phyloP scores from a whole-genome alignment of 345 rosid genomes.

The Physaria fendleri region DNA sequence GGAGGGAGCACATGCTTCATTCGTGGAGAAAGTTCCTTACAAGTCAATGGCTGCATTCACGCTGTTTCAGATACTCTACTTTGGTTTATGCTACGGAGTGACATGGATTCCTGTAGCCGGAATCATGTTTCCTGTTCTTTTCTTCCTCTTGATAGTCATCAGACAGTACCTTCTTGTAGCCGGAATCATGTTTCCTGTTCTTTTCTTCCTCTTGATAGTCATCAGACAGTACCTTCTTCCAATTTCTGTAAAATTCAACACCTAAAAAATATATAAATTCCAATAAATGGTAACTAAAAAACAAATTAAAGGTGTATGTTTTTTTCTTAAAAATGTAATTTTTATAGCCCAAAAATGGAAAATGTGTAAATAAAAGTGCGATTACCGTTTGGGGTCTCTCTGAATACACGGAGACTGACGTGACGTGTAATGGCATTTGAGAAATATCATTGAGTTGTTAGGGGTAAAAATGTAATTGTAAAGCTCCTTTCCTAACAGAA shows the following conservation, averaged over 20 bases:
- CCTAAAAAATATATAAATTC: too few relatives aligned
- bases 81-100: slow-evolving; percentile 58
- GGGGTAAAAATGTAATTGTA: slow-evolving; percentile 28
- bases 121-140: slow-evolving; percentile 72
- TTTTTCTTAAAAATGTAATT: neutral
- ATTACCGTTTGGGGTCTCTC: slow-evolving; percentile 24
- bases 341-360: neutral
- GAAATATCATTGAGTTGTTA: slow-evolving; percentile 9
- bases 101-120: slow-evolving; percentile 89
- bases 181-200: slow-evolving; percentile 77
- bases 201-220: slow-evolving; percentile 62
- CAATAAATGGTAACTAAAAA: too few relatives aligned
- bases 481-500: slow-evolving; percentile 65
- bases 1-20: slow-evolving; percentile 64
- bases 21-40: slow-evolving; percentile 60
- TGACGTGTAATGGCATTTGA: slow-evolving; percentile 24
- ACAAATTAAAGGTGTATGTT: neutral
- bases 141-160: slow-evolving; percentile 62
- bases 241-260: too few relatives aligned
- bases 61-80: slow-evolving; percentile 49
- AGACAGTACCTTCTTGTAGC: slow-evolving; percentile 65
- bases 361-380: neutral
- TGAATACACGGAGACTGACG: neutral
- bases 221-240: slow-evolving; percentile 60
- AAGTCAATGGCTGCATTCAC: slow-evolving; percentile 48